Conservation (phyloP, 2,329 filamentous ascomycete species). For the Fusarium ramigenum region DNA sequence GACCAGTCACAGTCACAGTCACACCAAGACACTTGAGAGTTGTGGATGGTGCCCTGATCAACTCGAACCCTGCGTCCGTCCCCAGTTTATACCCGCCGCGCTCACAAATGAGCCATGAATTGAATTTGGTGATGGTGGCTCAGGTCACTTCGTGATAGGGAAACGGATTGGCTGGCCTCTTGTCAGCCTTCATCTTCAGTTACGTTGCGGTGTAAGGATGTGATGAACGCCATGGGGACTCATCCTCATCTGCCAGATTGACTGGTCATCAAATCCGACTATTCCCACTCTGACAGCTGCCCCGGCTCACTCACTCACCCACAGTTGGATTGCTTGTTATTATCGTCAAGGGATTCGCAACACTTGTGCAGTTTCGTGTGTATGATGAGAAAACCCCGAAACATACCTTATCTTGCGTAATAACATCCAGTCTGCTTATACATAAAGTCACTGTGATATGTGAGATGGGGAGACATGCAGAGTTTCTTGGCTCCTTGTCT, state of each 20-base stretch:
- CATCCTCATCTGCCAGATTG: background rate
- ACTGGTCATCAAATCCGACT: slow-evolving; percentile 30
- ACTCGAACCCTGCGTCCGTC: background rate
- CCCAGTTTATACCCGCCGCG: background rate
- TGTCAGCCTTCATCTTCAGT: background rate
- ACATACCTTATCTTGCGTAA: slow-evolving; percentile 3
- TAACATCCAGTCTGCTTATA: background rate
- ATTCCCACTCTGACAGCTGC: slow-evolving; percentile 34
- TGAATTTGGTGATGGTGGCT: slow-evolving; percentile 14
- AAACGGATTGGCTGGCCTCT: background rate
- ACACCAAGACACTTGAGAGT: background rate
- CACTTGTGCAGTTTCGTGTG: background rate
- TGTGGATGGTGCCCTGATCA: background rate
- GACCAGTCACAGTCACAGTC: slow-evolving; percentile 34
- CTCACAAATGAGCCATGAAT: slow-evolving; percentile 16
- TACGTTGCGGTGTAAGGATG: slow-evolving; percentile 29
- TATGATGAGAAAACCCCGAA: background rate
- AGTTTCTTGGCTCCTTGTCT: background rate
- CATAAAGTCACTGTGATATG: background rate
- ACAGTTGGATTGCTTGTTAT: background rate
- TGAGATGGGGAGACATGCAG: background rate
- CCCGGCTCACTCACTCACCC: background rate
- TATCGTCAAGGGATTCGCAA: background rate
- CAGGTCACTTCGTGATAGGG: slow-evolving; percentile 5
- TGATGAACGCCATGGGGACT: background rate